phyloP scores from a whole-genome alignment of 2,329 filamentous ascomycete genomes.

The Tolypocladium ovalisporum region DNA sequence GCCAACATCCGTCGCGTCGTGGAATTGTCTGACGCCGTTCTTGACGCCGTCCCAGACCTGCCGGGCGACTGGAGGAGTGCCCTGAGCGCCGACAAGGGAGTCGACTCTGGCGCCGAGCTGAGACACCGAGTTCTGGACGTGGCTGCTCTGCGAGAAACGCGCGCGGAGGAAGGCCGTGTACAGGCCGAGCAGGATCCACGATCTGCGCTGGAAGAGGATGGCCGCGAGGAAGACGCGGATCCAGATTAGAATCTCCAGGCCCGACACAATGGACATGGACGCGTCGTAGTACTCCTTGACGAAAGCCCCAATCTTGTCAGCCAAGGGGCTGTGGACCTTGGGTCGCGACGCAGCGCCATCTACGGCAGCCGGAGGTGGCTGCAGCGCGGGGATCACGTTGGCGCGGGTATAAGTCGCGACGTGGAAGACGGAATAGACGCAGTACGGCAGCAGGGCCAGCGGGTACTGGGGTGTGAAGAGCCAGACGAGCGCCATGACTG shows the following conservation, averaged over 20 bases:
- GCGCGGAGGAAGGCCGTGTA: slow-evolving; percentile 92
- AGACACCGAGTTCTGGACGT: slow-evolving; percentile 76
- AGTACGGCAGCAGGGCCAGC: slow-evolving; percentile 84
- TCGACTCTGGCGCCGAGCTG: slow-evolving; percentile 67
- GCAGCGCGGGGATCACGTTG: slow-evolving; percentile 80
- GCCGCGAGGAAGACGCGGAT: slow-evolving; percentile 71
- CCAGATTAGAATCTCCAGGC: slow-evolving; percentile 82
- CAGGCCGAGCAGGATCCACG: slow-evolving; percentile 74
- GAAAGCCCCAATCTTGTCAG: slow-evolving; percentile 80
- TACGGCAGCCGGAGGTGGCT: slow-evolving; percentile 51
- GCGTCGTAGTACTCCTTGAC: slow-evolving; percentile 97
- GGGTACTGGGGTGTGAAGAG: slow-evolving; percentile 83
- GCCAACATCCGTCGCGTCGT: slow-evolving; percentile 68
- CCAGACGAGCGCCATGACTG: slow-evolving; percentile 92
- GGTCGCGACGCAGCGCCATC: slow-evolving; percentile 45
- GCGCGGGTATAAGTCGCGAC: slow-evolving; percentile 92
- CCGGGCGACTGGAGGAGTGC: slow-evolving; percentile 67
- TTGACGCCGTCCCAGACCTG: slow-evolving; percentile 76
- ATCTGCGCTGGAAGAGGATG: slow-evolving; percentile 78
- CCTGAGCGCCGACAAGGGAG: slow-evolving; percentile 73
- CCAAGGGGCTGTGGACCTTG: slow-evolving; percentile 45
- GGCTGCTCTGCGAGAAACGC: slow-evolving; percentile 78
- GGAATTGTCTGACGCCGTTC: slow-evolving; percentile 58
- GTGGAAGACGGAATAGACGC: slow-evolving; percentile 97
- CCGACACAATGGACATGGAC: slow-evolving; percentile 87